Evolutionary conservation across 768 basidiomycete species (phyloP).

Genomic region (Tylopilus cervinicoccineus): DNA sequence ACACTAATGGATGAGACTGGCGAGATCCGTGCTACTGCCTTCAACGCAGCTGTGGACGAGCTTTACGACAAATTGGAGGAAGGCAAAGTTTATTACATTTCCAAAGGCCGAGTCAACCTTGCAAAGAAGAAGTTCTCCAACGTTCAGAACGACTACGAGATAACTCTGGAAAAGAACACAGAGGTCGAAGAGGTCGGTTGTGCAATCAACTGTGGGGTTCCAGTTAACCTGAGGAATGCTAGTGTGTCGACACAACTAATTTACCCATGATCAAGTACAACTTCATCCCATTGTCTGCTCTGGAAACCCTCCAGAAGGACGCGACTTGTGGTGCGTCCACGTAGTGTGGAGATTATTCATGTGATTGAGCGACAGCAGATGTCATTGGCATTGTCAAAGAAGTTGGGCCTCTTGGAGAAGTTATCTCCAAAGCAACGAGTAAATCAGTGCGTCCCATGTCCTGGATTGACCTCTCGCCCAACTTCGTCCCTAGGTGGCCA

Average conservation of each 20-base stretch:
- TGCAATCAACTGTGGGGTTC: not conserved
- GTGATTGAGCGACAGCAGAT: conserved; percentile 44
- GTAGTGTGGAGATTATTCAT: not conserved
- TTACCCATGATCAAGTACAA: conserved; percentile 83
- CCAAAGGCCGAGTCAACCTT: conserved; percentile 86
- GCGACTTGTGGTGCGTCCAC: conserved; percentile 66
- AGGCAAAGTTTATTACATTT: conserved; percentile 89
- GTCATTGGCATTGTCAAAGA: conserved; percentile 87
- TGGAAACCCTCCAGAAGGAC: conserved; percentile 71
- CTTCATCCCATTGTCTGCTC: conserved; percentile 61
- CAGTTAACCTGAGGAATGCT: conserved; percentile 5
- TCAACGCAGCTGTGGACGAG: conserved; percentile 81
- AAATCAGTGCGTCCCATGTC: conserved; percentile 42
- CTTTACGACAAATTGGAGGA: conserved; percentile 85
- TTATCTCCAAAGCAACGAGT: conserved; percentile 69
- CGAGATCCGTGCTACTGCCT: conserved; percentile 86
- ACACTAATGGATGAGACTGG: conserved; percentile 95
- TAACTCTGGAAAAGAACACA: conserved; percentile 78
- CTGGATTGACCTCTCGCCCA: conserved; percentile 1
- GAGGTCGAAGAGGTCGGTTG: conserved; percentile 75
- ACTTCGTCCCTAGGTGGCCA: conserved; percentile 54
- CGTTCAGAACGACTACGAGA: conserved; percentile 88
- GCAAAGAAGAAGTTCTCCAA: conserved; percentile 97
- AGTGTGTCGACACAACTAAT: conserved; percentile 78
- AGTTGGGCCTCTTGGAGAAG: conserved; percentile 58